Evolutionary conservation across 352 stramenopile genomes (phyloP), one percentile per base, ranked within the genome.

Genomic region (Phytophthora crassamura): DNA sequence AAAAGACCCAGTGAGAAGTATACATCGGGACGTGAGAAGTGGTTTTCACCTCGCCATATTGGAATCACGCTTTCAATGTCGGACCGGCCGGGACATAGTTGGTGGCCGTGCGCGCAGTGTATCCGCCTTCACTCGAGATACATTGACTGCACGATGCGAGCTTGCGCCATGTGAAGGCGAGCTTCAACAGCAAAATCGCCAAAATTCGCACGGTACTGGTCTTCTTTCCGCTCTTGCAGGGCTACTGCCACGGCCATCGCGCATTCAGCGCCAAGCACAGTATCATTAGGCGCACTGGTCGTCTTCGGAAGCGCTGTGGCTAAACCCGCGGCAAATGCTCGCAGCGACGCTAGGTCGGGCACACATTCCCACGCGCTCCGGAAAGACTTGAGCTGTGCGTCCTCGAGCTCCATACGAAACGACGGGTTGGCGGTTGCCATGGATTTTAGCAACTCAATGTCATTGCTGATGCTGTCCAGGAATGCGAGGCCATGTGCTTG

Each of bases 381-480:
- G 16, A 57, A 57, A 36, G 49, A 56, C 20, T 28, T 56, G 22
- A 5, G 12, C 49, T 56, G 49, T 28, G 33, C 34, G 14, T 42
- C 4, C 20, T 25, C 15, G 20, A 56, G 18, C 20, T 56, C 15
- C 7, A 46, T 35, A 18, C 34, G 49, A 18, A 56, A 15, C 9
- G 49, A 47, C 5, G 49, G 22, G 35, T 57, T 46, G 7, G 22
- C 35, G 30, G 20, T n/a, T 38, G 22, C 5, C 36, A 46, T 38
- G 15, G 9, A 16, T 34, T 57, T 46, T 10, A 57, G 49, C 15
- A 18, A 8, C 34, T 57, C 49, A 35, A 57, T 57, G 7, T 57
- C 49, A 34, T 18, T n/a, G 7, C 49, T 57, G 35, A 57, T 57
- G 22, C 22, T 57, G 49, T 57, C 49, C 20, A 57, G 28, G 18